Evolutionary conservation across 495 filamentous ascomycete species (phyloP).

Genomic region (Achaetomiella virescens): DNA sequence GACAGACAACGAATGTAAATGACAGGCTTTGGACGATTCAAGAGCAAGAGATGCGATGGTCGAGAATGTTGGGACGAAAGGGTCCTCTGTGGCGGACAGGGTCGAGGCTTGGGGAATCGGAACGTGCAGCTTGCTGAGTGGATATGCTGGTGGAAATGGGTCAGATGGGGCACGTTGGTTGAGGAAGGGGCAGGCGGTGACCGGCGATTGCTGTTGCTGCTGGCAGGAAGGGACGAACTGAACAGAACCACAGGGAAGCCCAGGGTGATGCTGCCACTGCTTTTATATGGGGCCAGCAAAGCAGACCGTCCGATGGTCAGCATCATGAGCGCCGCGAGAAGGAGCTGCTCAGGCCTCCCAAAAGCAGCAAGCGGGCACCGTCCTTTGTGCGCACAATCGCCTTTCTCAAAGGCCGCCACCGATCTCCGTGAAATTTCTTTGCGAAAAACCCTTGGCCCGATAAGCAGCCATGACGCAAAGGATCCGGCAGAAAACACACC

Average conservation of each 20-base stretch:
- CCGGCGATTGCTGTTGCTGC: neutral
- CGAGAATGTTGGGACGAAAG: conserved; percentile 8
- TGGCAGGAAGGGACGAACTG: conserved; percentile 6
- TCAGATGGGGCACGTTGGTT: conserved; percentile 16
- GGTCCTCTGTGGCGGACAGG: conserved; percentile 5
- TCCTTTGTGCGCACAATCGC: conserved; percentile 1
- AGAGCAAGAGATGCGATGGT: neutral
- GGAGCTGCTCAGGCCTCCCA: neutral
- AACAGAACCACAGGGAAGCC: neutral
- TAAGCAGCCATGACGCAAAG: conserved; percentile 21
- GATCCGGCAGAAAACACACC: conserved; percentile 19
- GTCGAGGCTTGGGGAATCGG: conserved; percentile 6
- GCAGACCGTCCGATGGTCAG: neutral
- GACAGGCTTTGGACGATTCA: neutral
- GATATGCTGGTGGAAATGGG: conserved; percentile 17
- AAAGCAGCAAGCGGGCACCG: neutral
- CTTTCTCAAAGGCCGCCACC: neutral
- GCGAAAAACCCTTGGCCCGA: conserved; percentile 15
- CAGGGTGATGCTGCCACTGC: conserved; percentile 1
- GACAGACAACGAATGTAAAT: neutral
- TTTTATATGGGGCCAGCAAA: conserved; percentile 15
- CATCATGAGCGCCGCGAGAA: neutral
- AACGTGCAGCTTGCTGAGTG: conserved; percentile 16
- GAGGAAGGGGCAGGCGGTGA: conserved; percentile 17
- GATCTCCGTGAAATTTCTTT: conserved; percentile 4